Base-by-base conservation (phyloP, 2,329 filamentous ascomycete species). In the Cladosporium sp. region DNA sequence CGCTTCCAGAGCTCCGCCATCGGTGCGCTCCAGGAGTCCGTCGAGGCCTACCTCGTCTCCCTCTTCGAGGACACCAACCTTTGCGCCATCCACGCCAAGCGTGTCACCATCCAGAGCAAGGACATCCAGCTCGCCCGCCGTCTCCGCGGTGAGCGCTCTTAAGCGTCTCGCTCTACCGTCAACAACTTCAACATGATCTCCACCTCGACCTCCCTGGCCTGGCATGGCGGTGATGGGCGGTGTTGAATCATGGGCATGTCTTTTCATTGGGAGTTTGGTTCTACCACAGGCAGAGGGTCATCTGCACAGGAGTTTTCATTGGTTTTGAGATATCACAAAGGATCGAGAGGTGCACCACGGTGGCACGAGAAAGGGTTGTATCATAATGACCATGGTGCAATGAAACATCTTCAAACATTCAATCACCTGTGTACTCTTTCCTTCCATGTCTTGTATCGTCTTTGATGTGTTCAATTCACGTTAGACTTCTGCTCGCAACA, bases 1-100 rank as follows among this genome's bases (percentile, higher is more conserved):
- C 85, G 93, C 65, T 99, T 94, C 92, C 94, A 97, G 78, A 95
- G 90, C 55, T 93, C 96, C 68, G 93, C 94, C 52, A 94, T 97
- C 68, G 85, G 89, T 69, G 93, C 93, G 12, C 81, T 97, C 2
- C 93, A 97, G 76, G 93, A 97, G 79, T 91, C 93, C 13, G 85
- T 92, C n/a, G 93, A 97, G 77, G 93, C 93, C 4, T 97, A 96
- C 75, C 82, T 97, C 65, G 89, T 97, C 59, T 92, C 96, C 71
- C 80, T 97, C n/a, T 97, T 97, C 70, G 92, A 97, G 73, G 91
- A 96, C 75, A 90, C 90, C 64, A 97, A 97, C 77, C 83, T 97
- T 40, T 97, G 93, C 77, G 94, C 93, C 62, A 92, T 97, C 67
- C 93, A 97, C 76, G 94, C 93, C 61, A 97, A 96, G 79, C 83